Evolutionary conservation across 1,139 yeast species (phyloP).

Genomic region (Casaregolazyma lundiana): DNA sequence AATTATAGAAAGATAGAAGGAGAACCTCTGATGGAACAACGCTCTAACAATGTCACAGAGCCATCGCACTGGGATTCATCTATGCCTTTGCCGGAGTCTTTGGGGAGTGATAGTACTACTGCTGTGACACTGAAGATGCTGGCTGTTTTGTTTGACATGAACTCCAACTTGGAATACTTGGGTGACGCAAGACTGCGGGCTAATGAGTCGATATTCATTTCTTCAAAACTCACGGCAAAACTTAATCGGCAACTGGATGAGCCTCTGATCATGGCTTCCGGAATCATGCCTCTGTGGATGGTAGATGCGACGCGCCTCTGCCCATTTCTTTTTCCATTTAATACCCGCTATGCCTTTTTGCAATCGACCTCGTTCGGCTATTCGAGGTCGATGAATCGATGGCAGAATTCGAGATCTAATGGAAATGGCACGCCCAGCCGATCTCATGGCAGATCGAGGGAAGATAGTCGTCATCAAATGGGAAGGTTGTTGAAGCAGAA

Average conservation of each 20-base stretch:
- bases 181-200: slow-evolving; percentile 21
- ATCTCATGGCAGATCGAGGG: slow-evolving; percentile 13
- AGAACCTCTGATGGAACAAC: slow-evolving; percentile 15
- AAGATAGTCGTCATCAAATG: slow-evolving; percentile 38
- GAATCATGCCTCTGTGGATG: slow-evolving; percentile 83
- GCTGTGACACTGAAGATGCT: slow-evolving; percentile 52
- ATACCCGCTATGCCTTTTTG: slow-evolving; percentile 69
- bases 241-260: slow-evolving; percentile 85
- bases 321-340: slow-evolving; percentile 83
- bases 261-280: slow-evolving; percentile 83
- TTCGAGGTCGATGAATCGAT: slow-evolving; percentile 73
- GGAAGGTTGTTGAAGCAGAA: slow-evolving; percentile 82
- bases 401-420: slow-evolving; percentile 46
- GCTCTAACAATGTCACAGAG: slow-evolving; percentile 23
- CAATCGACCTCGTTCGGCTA: slow-evolving; percentile 91
- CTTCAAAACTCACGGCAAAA: slow-evolving; percentile 82
- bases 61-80: slow-evolving; percentile 34
- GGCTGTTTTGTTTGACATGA: slow-evolving; percentile 48
- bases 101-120: slow-evolving; percentile 44
- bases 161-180: slow-evolving; percentile 24
- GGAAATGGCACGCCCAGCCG: slow-evolving; percentile 3
- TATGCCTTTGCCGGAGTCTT: slow-evolving; percentile 29
- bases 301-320: slow-evolving; percentile 64
- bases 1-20: slow-evolving; percentile 45
- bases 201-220: slow-evolving; percentile 52